These are phyloP conservation scores for Sporisorium reilianum DNA, from an alignment of 1,284 basidiomycete species.

Conservation along the genomic window DNA sequence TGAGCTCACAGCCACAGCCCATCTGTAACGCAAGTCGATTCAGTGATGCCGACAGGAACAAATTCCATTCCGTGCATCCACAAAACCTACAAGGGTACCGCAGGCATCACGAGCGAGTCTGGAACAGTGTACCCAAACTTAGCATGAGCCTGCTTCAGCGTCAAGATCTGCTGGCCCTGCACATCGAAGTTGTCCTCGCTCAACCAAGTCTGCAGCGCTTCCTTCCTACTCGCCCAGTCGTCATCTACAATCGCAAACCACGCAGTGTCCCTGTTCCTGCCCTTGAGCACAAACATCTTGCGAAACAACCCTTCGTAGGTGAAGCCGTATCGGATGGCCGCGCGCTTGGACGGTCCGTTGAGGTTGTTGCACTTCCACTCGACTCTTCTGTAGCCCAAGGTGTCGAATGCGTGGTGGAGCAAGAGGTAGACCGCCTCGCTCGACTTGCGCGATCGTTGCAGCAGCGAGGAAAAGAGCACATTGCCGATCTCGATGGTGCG, in stretches of 20 bases:
- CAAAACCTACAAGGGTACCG: slow-evolving; percentile 21
- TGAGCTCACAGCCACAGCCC: slow-evolving; percentile 8
- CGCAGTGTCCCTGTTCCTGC: slow-evolving; percentile 52
- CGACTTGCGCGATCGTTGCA: slow-evolving; percentile 49
- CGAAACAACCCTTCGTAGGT: slow-evolving; percentile 53
- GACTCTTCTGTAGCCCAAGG: slow-evolving; percentile 43
- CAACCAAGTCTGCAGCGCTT: slow-evolving; percentile 50
- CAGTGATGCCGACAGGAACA: neutral
- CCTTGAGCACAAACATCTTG: slow-evolving; percentile 52
- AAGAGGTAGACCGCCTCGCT: slow-evolving; percentile 53
- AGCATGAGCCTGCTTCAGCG: slow-evolving; percentile 31
- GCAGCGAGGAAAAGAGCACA: slow-evolving; percentile 40
- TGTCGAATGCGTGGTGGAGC: slow-evolving; percentile 41
- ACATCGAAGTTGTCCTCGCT: slow-evolving; percentile 41
- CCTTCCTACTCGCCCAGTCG: slow-evolving; percentile 49
- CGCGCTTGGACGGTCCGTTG: slow-evolving; percentile 48
- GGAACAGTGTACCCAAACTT: slow-evolving; percentile 27
- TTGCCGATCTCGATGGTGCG: slow-evolving; percentile 55
- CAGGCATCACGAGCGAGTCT: slow-evolving; percentile 14
- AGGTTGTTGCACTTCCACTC: slow-evolving; percentile 63
- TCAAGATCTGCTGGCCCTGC: slow-evolving; percentile 17
- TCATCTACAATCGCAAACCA: slow-evolving; percentile 59
- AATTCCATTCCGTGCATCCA: neutral
- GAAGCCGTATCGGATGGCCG: slow-evolving; percentile 54
- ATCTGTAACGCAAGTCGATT: too few species aligned